Evolutionary conservation across 495 filamentous ascomycete genomes (phyloP), one percentile per base, ranked within the genome.

Genomic region (Xanthoparmelia taractica): DNA sequence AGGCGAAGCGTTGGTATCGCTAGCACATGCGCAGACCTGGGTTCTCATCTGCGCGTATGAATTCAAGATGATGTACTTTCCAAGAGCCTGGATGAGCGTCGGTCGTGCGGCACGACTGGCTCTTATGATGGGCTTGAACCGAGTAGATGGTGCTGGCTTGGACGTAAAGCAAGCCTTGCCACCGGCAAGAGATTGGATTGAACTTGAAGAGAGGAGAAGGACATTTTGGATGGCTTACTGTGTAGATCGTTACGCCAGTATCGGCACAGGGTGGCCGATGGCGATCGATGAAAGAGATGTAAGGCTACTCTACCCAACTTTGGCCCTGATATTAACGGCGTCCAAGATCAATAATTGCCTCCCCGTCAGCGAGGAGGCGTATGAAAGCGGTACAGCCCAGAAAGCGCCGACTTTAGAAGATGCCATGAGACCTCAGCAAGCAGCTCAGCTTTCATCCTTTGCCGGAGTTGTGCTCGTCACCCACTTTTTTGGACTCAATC

Each of bases 21-120:
- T 96, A 27, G 87, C 85, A 31, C 85, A 94, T 68, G 85, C 84
- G 41, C 95, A 97, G 73, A 82, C 89, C 4, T 94, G 95, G 82
- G 75, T 85, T 13, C 76, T 99, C 7, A 82, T 96, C 58, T 81
- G 84, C 5, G 83, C 81, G 0, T 97, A 96, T 69, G 94, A 99
- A 71, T 97, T 97, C 72, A 95, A 92, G 74, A 87, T 89, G 82
- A 97, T 99, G 89, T 96, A 90, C 73, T 99, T 99, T 67, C 94
- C 94, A 3, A 79, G 95, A 47, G 95, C 95, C 5, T 99, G 94
- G 94, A 82, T 97, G 74, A 96, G 89, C 61, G 85, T 88, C 13
- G 95, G 93, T 20, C 82, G 89, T 58, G 87, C 86, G 4, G 82
- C 86, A 18, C 79, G 94, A 63, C 73, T 96, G 61, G 80, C 82